Percentiles rank a stretch among this genome's conserved stretches.
Evolutionary conservation across 345 rosid species (phyloP).

Genomic region (Citrus glauca): DNA sequence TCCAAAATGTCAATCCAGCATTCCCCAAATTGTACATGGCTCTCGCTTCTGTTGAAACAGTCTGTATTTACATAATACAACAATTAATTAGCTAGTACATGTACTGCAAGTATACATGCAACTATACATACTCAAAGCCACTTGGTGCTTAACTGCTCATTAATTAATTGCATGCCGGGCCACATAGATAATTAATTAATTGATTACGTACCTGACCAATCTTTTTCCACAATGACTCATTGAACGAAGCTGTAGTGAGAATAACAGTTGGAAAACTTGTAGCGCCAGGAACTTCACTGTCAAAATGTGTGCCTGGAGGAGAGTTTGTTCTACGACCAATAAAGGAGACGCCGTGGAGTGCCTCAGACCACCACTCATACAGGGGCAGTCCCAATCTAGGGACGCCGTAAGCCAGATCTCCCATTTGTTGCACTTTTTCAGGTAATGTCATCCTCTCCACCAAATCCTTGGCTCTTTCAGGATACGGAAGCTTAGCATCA

Average conservation of each 20-base stretch:
- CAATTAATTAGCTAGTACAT: background rate
- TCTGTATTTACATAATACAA: slow-evolving; percentile 15
- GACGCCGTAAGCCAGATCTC: slow-evolving; percentile 23
- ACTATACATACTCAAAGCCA: no score
- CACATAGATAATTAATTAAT: no score
- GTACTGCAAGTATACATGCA: no score
- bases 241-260: slow-evolving; percentile 32
- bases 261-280: slow-evolving; percentile 46
- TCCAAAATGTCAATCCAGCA: slow-evolving; percentile 44
- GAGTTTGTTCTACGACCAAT: slow-evolving; percentile 12
- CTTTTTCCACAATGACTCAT: slow-evolving; percentile 34
- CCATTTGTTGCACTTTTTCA: slow-evolving; percentile 34
- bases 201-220: slow-evolving; percentile 36
- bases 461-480: slow-evolving; percentile 31
- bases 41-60: slow-evolving; percentile 39
- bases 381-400: slow-evolving; percentile 31
- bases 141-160: no score
- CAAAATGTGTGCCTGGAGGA: slow-evolving; percentile 24
- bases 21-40: slow-evolving; percentile 51
- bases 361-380: slow-evolving; percentile 55
- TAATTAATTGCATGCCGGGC: no score
- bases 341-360: slow-evolving; percentile 41
- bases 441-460: slow-evolving; percentile 25
- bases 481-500: slow-evolving; percentile 21
- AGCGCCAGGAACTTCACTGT: slow-evolving; percentile 27